Evolutionary conservation across 1,284 basidiomycete genomes (phyloP).

Genomic region (Wolfiporia cocos): DNA sequence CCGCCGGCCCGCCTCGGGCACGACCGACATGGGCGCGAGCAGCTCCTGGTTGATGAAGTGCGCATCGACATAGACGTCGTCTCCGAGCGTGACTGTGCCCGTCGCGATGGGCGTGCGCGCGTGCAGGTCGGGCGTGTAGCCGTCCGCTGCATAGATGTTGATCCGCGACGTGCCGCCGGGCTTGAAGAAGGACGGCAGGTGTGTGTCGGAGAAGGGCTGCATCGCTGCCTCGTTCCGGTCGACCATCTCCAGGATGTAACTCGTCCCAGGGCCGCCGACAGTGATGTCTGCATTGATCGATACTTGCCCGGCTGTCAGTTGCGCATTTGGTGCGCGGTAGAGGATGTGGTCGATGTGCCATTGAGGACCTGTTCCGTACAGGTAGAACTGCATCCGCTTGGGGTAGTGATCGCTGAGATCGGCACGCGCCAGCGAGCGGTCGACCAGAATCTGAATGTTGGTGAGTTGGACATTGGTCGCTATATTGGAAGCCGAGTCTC

Average conservation of each 20-base stretch:
- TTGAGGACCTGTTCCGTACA: constrained; percentile 30
- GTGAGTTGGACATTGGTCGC: constrained; percentile 14
- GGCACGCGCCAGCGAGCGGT: constrained; percentile 18
- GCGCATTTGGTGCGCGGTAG: constrained; percentile 32
- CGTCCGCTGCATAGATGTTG: not conserved
- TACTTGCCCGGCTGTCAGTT: constrained; percentile 29
- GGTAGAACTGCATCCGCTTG: constrained; percentile 32
- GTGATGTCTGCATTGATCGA: constrained; percentile 9
- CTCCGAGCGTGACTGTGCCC: not conserved
- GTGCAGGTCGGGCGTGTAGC: not conserved
- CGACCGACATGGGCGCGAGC: not conserved
- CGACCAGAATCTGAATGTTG: constrained; percentile 27
- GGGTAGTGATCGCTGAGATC: constrained; percentile 28
- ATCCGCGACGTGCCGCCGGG: not conserved
- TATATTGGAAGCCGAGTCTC: not conserved
- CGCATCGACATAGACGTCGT: not conserved
- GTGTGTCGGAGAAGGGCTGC: constrained; percentile 1
- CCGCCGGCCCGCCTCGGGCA: not conserved
- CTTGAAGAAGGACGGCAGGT: not conserved
- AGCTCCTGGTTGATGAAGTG: not conserved
- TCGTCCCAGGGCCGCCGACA: too few relatives aligned
- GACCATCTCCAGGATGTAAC: not conserved
- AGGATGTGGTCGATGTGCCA: constrained; percentile 36
- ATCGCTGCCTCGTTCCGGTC: not conserved
- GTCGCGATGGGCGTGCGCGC: not conserved